phyloP scores from a whole-genome alignment of 2,329 filamentous ascomycete species.

The Talaromyces sp. region DNA sequence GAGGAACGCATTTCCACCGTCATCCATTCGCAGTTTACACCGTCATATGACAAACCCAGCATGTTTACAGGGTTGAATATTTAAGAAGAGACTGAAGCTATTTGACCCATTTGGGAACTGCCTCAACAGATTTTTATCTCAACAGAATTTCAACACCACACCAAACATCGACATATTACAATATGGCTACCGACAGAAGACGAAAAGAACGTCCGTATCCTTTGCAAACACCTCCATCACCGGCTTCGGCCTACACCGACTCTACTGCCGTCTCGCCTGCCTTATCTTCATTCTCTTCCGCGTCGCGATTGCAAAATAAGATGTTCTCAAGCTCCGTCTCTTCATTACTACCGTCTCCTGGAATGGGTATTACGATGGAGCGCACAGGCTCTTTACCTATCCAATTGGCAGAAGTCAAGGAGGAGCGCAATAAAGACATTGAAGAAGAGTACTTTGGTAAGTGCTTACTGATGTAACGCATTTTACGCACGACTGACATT shows the following conservation, averaged over 20 bases:
- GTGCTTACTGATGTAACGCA: slow-evolving; percentile 34
- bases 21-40: slow-evolving; percentile 11
- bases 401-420: slow-evolving; percentile 75
- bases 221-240: slow-evolving; percentile 19
- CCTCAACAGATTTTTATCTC: background rate
- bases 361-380: slow-evolving; percentile 49
- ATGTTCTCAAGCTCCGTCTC: slow-evolving; percentile 65
- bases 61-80: slow-evolving; percentile 1
- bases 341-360: slow-evolving; percentile 64
- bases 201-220: slow-evolving; percentile 11
- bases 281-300: slow-evolving; percentile 42
- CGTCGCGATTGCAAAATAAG: slow-evolving; percentile 36
- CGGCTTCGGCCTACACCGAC: slow-evolving; percentile 34
- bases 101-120: slow-evolving; percentile 1
- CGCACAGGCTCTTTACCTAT: slow-evolving; percentile 55
- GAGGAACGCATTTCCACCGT: slow-evolving; percentile 9
- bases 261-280: slow-evolving; percentile 40
- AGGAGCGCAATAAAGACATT: slow-evolving; percentile 62
- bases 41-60: slow-evolving; percentile 10
- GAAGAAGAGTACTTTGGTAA: slow-evolving; percentile 70
- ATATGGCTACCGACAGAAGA: slow-evolving; percentile 11
- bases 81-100: slow-evolving; percentile 9
- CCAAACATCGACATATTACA: background rate
- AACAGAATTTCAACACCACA: background rate
- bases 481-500: background rate